Conservation (phyloP, 257 asterid genomes). For the Plectranthus barbatus region DNA sequence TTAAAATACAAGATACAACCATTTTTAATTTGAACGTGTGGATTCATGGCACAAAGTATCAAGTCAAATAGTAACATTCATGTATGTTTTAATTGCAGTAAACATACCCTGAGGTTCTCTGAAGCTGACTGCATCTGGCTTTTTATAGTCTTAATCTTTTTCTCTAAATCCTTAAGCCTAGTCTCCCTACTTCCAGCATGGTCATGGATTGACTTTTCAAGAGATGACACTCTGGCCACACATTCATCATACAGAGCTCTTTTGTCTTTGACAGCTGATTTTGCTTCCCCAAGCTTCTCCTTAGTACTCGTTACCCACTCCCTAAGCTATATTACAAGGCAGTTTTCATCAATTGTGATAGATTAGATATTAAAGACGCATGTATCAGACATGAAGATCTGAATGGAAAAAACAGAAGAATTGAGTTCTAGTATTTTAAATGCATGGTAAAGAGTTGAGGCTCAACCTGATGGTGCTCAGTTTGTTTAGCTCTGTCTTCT, state of each 20-base stretch:
- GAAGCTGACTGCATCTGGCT: constrained; percentile 71
- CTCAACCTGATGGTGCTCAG: constrained; percentile 94
- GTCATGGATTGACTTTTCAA: constrained; percentile 67
- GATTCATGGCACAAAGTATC: neutral
- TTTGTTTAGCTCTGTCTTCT: constrained; percentile 84
- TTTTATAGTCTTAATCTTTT: constrained; percentile 58
- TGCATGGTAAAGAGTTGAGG: constrained; percentile 9
- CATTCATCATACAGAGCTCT: constrained; percentile 45
- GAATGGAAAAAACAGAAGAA: constrained; percentile 5
- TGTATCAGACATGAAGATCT: neutral
- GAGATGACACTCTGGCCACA: constrained; percentile 60
- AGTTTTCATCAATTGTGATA: neutral
- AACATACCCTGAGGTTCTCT: constrained; percentile 65
- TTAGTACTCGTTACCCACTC: constrained; percentile 75
- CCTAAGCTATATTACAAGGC: constrained; percentile 51
- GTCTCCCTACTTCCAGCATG: constrained; percentile 79
- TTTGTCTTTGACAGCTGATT: constrained; percentile 55
- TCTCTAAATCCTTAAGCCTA: constrained; percentile 79
- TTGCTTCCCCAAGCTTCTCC: constrained; percentile 74
- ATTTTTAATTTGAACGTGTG: neutral
- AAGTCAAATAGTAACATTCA: constrained; percentile 4
- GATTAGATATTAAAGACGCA: neutral
- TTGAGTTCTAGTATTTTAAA: neutral
- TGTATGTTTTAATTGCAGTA: neutral
- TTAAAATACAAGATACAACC: constrained; percentile 3